These are phyloP conservation scores for Rhizophlyctis rosea DNA, from an alignment of 192 early-diverging fungal species.

Conservation along the genomic window DNA sequence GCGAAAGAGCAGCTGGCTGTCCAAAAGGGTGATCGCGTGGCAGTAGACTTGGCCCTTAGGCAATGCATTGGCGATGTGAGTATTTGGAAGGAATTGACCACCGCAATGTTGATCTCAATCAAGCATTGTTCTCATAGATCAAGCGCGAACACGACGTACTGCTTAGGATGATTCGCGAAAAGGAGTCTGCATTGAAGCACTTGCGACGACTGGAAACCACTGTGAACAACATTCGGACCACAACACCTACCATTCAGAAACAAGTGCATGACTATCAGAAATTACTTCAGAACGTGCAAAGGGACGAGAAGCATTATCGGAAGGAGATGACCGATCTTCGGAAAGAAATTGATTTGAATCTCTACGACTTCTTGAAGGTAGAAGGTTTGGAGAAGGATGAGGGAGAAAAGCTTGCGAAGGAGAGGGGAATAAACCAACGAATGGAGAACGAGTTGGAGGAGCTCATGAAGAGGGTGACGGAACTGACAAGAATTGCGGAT, in stretches of 20 bases:
- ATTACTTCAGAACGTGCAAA: constrained; percentile 31
- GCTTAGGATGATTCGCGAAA: constrained; percentile 53
- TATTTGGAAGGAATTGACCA: not conserved
- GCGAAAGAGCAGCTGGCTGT: constrained; percentile 58
- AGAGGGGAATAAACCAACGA: constrained; percentile 41
- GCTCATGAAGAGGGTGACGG: constrained; percentile 16
- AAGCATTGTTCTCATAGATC: constrained; percentile 28
- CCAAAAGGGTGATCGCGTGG: constrained; percentile 52
- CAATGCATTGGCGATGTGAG: constrained; percentile 44
- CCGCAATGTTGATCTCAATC: constrained; percentile 32
- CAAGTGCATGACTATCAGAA: constrained; percentile 44
- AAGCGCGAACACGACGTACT: constrained; percentile 58
- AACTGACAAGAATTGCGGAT: constrained; percentile 33
- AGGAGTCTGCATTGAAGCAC: constrained; percentile 51
- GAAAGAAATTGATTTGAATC: constrained; percentile 46
- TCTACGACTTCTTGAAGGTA: constrained; percentile 52
- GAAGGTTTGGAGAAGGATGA: constrained; percentile 50
- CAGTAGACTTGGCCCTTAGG: constrained; percentile 46
- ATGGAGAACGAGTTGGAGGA: constrained; percentile 53
- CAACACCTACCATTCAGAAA: constrained; percentile 47
- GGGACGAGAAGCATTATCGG: constrained; percentile 38
- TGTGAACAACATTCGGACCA: constrained; percentile 56
- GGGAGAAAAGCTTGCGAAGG: constrained; percentile 33
- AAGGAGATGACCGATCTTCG: constrained; percentile 39
- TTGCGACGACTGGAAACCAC: constrained; percentile 52